Base-by-base conservation (phyloP, 73 alveolate genomes). In the Paramecium sonneborni region DNA sequence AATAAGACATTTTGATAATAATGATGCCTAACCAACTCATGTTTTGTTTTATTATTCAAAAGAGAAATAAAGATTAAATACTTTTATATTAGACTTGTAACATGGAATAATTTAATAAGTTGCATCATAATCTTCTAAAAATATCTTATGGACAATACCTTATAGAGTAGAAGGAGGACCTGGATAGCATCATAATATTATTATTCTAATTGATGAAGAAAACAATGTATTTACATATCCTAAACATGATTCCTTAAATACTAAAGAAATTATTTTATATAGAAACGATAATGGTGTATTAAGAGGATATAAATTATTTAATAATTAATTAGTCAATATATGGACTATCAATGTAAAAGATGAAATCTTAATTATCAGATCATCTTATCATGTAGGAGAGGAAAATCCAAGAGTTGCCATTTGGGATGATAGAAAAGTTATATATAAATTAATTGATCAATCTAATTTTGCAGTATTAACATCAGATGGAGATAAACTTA, bases 351-450 rank as follows among this genome's bases (percentile, higher is more conserved):
- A 11, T 14, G 10, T 76, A 5, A 35, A 5, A 76, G 88, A 76
- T 18, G n/a, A 32, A 18, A 30, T 76, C 7, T n/a, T 76, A 57
- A 14, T 20, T 6, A 76, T 76, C 9, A 18, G 88, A 20, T 76
- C 88, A 6, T 76, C 88, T 11, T 38, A 38, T 8, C 7, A 38
- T n/a, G 14, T 14, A 67, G 76, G 76, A 15, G 5, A 57, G 67
- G 74, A 70, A 5, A 56, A 87, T 44, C 93, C 93, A 2, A 87
- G 72, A 68, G 86, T 87, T 5, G 93, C 93, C 9, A 35, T 67
- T 30, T 87, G 69, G 85, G 93, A 87, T 69, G 93, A 87, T 21
- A 70, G 43, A 68, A 87, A 87, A 26, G 89, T 87, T 21, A 68
- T 87, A 12, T 79, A 67, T 28, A 87, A 87, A 56, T 57, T 68